Evolutionary conservation across 495 filamentous ascomycete genomes (phyloP).

Genomic region (Choiromyces venosus): DNA sequence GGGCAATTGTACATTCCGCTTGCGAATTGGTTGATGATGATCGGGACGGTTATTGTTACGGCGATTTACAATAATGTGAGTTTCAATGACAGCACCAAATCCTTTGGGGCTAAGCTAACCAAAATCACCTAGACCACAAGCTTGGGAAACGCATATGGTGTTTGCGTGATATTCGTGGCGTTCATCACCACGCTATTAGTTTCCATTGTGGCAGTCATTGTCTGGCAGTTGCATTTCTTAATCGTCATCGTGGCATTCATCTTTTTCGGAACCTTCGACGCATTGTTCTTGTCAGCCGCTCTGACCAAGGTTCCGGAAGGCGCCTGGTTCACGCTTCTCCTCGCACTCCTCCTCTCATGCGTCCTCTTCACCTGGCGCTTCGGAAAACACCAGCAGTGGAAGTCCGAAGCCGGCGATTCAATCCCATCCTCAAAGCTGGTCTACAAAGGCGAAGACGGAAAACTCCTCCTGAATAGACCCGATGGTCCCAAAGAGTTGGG

Average conservation of each 20-base stretch:
- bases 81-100: not conserved
- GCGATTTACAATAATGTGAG: constrained; percentile 64
- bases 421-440: constrained; percentile 51
- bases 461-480: constrained; percentile 17
- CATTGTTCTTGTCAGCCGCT: constrained; percentile 60
- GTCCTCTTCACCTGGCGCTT: constrained; percentile 68
- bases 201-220: constrained; percentile 59
- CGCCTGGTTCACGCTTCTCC: constrained; percentile 67
- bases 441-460: constrained; percentile 39
- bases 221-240: constrained; percentile 57
- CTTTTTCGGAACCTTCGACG: constrained; percentile 57
- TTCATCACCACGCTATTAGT: constrained; percentile 70
- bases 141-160: constrained; percentile 53
- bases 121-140: constrained; percentile 45
- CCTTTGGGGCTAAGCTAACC: constrained; percentile 1
- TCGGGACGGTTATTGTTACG: constrained; percentile 67
- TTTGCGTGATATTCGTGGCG: constrained; percentile 69
- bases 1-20: constrained; percentile 68
- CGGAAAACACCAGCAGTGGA: constrained; percentile 70
- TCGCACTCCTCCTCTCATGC: constrained; percentile 54
- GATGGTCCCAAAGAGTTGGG: constrained; percentile 29
- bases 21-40: constrained; percentile 68
- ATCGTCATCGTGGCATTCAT: constrained; percentile 59
- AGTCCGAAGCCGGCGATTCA: constrained; percentile 57
- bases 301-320: constrained; percentile 65